These are phyloP conservation scores for Allantophomopsis cytisporea DNA, from an alignment of 2,329 filamentous ascomycete genomes.

Conservation along the genomic window DNA sequence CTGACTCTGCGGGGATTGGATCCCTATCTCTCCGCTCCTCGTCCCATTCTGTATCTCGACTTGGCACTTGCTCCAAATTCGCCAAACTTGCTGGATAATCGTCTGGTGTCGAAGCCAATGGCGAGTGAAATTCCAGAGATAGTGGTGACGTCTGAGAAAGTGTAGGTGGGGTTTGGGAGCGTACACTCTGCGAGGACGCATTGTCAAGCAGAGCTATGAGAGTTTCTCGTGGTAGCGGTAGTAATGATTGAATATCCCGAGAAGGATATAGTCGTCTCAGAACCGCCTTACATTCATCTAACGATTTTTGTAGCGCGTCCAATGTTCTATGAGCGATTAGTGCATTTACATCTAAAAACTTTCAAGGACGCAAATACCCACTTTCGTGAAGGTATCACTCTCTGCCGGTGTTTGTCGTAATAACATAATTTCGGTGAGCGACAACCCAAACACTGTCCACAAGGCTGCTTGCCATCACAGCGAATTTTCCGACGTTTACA, in stretches of 20 bases:
- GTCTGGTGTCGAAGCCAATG: slow-evolving; percentile 32
- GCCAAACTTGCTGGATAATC: slow-evolving; percentile 23
- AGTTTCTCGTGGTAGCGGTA: slow-evolving; percentile 42
- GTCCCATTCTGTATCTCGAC: slow-evolving; percentile 51
- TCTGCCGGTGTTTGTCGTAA: slow-evolving; percentile 68
- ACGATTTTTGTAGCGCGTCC: slow-evolving; percentile 47
- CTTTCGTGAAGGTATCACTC: slow-evolving; percentile 68
- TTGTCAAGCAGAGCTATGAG: slow-evolving; percentile 42
- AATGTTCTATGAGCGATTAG: slow-evolving; percentile 29
- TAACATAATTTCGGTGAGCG: slow-evolving; percentile 66
- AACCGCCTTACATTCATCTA: slow-evolving; percentile 52
- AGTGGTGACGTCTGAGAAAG: slow-evolving; percentile 7
- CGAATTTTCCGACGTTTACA: slow-evolving; percentile 74
- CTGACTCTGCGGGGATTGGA: slow-evolving; percentile 47
- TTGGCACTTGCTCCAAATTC: slow-evolving; percentile 55
- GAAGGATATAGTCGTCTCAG: slow-evolving; percentile 48
- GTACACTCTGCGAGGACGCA: slow-evolving; percentile 12
- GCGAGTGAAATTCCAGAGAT: slow-evolving; percentile 33
- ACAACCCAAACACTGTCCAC: slow-evolving; percentile 72
- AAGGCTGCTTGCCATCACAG: slow-evolving; percentile 71
- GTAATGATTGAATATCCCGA: slow-evolving; percentile 35
- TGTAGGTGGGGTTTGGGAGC: slow-evolving; percentile 23
- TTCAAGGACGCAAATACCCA: slow-evolving; percentile 24
- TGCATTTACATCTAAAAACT: slow-evolving; percentile 4
- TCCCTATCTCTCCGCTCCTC: slow-evolving; percentile 43